These are phyloP conservation scores for Jatropha podagrica DNA, from an alignment of 441 rosid genomes.

Conservation along the genomic window DNA sequence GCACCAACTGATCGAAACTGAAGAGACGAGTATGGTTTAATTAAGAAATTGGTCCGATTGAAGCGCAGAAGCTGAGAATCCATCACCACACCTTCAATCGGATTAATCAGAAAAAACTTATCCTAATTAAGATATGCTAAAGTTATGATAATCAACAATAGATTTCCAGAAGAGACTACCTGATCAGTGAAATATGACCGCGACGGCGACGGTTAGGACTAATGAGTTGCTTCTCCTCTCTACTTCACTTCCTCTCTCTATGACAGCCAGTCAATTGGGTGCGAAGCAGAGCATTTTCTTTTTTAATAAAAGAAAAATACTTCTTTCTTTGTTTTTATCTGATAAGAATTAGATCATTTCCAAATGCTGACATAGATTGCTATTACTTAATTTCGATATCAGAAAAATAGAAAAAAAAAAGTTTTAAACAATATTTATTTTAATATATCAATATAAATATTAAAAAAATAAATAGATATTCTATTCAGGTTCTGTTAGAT, in stretches of 20 bases:
- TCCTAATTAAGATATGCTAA: neutral
- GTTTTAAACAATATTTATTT: too few relatives aligned
- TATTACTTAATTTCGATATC: too few relatives aligned
- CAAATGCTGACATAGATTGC: too few relatives aligned
- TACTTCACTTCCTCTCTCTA: neutral
- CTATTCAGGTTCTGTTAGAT: too few relatives aligned
- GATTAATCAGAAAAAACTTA: conserved; percentile 14
- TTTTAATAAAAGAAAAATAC: too few relatives aligned
- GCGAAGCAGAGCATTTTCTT: neutral
- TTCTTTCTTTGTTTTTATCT: too few relatives aligned
- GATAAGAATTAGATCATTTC: too few relatives aligned
- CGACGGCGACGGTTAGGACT: neutral
- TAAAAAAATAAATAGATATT: too few relatives aligned
- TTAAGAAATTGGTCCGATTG: conserved; percentile 24
- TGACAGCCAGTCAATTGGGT: neutral
- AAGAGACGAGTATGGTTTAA: conserved; percentile 23
- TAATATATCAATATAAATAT: too few relatives aligned
- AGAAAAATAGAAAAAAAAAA: too few relatives aligned
- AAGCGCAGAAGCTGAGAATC: conserved; percentile 43
- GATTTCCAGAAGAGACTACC: neutral
- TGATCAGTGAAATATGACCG: neutral
- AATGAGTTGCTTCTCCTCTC: neutral
- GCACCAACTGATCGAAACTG: conserved; percentile 15
- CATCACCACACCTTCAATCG: conserved; percentile 43
- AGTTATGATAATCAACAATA: neutral